Base-by-base conservation (phyloP, 352 stramenopile species). In the Phytophthora citrophthora region DNA sequence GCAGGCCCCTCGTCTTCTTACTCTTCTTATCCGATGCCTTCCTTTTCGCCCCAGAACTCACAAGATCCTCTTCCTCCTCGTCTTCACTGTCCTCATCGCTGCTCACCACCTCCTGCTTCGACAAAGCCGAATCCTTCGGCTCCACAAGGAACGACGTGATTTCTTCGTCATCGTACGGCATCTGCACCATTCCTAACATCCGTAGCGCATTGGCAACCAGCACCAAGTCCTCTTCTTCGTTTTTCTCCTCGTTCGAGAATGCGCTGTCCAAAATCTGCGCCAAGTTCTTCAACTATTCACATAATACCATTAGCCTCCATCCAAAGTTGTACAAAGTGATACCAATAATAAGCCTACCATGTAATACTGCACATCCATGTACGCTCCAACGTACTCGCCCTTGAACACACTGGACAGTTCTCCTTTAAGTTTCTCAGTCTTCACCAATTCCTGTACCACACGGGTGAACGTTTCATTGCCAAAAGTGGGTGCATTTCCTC, bases 291-390 rank as follows among this genome's bases (percentile, higher is more conserved):
- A 91, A 65, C 78, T 87, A 57, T 12, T n/a, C 27, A 62, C 18
- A 51, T 38, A 54, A 10, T 34, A 50, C 26, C 40, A 23, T 38
- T 36, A 75, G 24, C 31, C 41, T 48, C 10, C 29, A 3, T 43
- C 18, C n/a, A 31, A 43, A 50, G 9, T 9, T 24, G 9, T 31
- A 26, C 3, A 11, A 54, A 23, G 15, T 41, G n/a, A 10, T 41
- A 20, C 15, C 13, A 18, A 5, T 5, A 41, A 41, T 41, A 18
- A 24, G 29, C 52, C 34, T 68, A 90, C 76, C 84, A 92, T 94
- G 61, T 91, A 95, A 68, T 95, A 94, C 71, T 95, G 88, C 26
- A 96, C 86, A 56, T 97, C 89, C 27, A 80, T 72, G 74, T 95
- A 96, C 2, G 89, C 86, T 27, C 57, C 71, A 26, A 97, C 76